Conservation (phyloP, 176 grass and related monocot genomes). For the Cymbopogon citratus region DNA sequence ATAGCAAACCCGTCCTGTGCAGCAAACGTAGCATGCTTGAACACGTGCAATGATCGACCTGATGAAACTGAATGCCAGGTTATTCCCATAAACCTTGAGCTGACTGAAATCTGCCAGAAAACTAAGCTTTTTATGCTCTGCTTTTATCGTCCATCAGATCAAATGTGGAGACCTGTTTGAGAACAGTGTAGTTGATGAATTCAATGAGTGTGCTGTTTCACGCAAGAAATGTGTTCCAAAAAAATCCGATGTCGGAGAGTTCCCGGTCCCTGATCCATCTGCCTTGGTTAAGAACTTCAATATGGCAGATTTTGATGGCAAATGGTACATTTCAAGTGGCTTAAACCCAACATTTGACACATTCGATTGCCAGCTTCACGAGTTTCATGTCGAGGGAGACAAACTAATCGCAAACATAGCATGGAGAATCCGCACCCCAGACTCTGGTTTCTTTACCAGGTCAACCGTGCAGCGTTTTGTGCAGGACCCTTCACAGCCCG, state of each 20-base stretch:
- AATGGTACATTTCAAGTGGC: slow-evolving; percentile 95
- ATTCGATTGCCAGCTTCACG: slow-evolving; percentile 90
- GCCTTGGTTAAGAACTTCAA: slow-evolving; percentile 73
- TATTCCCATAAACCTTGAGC: neutral
- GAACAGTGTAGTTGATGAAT: slow-evolving; percentile 84
- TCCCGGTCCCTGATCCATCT: slow-evolving; percentile 64
- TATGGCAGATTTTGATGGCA: slow-evolving; percentile 82
- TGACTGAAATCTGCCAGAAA: neutral
- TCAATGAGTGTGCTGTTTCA: slow-evolving; percentile 97
- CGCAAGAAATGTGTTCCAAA: slow-evolving; percentile 90
- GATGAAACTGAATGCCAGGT: slow-evolving; percentile 99
- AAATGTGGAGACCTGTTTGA: slow-evolving; percentile 95
- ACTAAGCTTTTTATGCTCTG: neutral
- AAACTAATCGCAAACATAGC: slow-evolving; percentile 67
- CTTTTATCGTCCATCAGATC: slow-evolving; percentile 43
- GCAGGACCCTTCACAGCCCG: slow-evolving; percentile 68
- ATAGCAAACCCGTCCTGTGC: slow-evolving; percentile 94
- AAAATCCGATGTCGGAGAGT: slow-evolving; percentile 85
- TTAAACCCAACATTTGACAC: slow-evolving; percentile 89
- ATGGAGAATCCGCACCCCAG: slow-evolving; percentile 75
- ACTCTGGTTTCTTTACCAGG: slow-evolving; percentile 80
- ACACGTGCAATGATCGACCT: slow-evolving; percentile 86
- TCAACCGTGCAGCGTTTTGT: slow-evolving; percentile 57
- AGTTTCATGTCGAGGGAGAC: slow-evolving; percentile 77
- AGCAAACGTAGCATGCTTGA: slow-evolving; percentile 93